Evolutionary conservation across 1,284 basidiomycete species (phyloP).

Genomic region (Cerioporus squamosus): DNA sequence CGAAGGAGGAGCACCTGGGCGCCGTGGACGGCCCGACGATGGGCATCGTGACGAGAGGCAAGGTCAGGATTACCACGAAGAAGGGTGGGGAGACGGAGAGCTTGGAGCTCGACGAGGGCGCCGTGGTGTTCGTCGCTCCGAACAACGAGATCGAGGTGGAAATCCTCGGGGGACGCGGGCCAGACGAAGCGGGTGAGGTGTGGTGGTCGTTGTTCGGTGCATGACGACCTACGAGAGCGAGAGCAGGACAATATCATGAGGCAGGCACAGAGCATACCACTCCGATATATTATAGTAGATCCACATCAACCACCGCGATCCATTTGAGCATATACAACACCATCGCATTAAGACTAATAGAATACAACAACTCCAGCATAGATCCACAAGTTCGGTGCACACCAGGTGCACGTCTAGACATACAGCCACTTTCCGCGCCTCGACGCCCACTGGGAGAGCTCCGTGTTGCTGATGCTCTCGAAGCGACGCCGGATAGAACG

Average conservation of each 20-base stretch:
- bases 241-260: neutral
- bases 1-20: conserved; percentile 51
- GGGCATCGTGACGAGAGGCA: conserved; percentile 74
- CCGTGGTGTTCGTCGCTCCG: conserved; percentile 84
- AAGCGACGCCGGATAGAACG: conserved; percentile 21
- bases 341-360: neutral
- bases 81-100: conserved; percentile 42
- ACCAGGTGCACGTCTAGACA: conserved; percentile 5
- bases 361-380: neutral
- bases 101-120: conserved; percentile 65
- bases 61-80: conserved; percentile 31
- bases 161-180: conserved; percentile 37
- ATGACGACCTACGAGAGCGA: conserved; percentile 1
- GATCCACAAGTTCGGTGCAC: neutral
- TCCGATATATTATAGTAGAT: no score
- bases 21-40: conserved; percentile 84
- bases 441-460: conserved; percentile 20
- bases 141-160: conserved; percentile 58
- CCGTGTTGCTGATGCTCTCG: conserved; percentile 11
- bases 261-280: no score
- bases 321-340: neutral
- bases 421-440: conserved; percentile 25
- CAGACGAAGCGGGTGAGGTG: conserved; percentile 38
- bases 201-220: conserved; percentile 27
- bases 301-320: neutral